phyloP scores from a whole-genome alignment of 176 grass and related monocot genomes.

The Lolium rigidum region DNA sequence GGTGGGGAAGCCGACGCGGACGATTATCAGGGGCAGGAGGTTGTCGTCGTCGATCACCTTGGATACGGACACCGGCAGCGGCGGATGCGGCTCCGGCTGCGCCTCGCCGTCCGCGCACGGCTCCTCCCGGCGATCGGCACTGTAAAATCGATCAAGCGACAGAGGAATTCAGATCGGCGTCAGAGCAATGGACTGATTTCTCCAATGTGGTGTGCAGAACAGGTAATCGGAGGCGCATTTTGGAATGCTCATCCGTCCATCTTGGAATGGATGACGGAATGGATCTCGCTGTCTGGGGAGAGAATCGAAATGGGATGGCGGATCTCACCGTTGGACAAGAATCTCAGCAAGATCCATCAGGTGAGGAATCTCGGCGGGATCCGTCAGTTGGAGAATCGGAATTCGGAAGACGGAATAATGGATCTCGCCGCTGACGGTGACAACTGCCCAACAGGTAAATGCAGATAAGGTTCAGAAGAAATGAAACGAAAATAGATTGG shows the following conservation, averaged over 20 bases:
- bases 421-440: neutral
- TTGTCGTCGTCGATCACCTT: conserved; percentile 8
- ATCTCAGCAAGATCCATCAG: neutral
- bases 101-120: neutral
- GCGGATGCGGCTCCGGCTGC: too few species aligned
- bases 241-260: neutral
- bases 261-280: neutral
- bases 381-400: neutral
- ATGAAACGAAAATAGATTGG: neutral
- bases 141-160: neutral
- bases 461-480: neutral
- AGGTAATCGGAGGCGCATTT: neutral
- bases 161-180: neutral
- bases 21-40: neutral
- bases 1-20: neutral
- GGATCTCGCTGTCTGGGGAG: neutral
- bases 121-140: neutral
- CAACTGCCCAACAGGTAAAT: neutral
- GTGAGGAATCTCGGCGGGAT: neutral
- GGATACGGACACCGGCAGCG: neutral
- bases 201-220: neutral
- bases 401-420: neutral
- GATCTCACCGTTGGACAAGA: neutral
- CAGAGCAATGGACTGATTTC: neutral
- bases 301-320: neutral